Evolutionary conservation across 208 protist species (phyloP), one percentile per base, ranked within the genome.

Genomic region (Crithidia mellificae): DNA sequence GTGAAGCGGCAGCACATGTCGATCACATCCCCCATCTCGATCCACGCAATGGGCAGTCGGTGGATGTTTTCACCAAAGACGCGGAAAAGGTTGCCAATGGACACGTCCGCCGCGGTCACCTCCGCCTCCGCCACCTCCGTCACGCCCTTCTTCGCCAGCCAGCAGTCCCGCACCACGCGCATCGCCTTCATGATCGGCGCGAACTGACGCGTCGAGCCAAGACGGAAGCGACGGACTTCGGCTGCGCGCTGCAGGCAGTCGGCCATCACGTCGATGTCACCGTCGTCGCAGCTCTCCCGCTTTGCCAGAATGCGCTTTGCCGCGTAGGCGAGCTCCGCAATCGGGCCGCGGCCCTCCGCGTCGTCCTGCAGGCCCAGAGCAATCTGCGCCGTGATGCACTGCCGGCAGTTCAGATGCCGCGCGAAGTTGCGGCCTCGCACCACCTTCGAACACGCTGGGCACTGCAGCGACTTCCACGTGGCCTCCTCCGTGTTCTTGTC

Each of bases 21-120:
- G 30, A 95, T 85, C 39, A 96, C 75, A 54, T 97, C 93, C 8
- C 93, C 93, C 77, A 90, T 94, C 22, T 97, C 93, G 61, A 97
- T 90, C 88, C 91, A 97, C 30, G 85, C 82, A 58, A 97, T 92
- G 6, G 93, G 93, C 43, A 97, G 77, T 2, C 93, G 80, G 56
- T 94, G 87, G 15, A 97, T 71, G 57, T 88, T 93, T 38, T 76
- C 66, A 20, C 91, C 93, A 62, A 97, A 68, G 0, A 84, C 64
- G 7, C 83, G 76, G 70, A 97, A 94, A 0, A 96, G 68, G 58
- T 90, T 77, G 9, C 78, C 88, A 9, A 95, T 43, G 15, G 85
- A 85, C 17, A 68, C 68, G 67, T 95, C 88, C 15, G 76, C 72
- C 39, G 72, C 59, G 22, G 83, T 78, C 11, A 94, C 78, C 29